These are phyloP conservation scores for Penicillium sp. DNA, from an alignment of 2,329 filamentous ascomycete species.

Conservation along the genomic window DNA sequence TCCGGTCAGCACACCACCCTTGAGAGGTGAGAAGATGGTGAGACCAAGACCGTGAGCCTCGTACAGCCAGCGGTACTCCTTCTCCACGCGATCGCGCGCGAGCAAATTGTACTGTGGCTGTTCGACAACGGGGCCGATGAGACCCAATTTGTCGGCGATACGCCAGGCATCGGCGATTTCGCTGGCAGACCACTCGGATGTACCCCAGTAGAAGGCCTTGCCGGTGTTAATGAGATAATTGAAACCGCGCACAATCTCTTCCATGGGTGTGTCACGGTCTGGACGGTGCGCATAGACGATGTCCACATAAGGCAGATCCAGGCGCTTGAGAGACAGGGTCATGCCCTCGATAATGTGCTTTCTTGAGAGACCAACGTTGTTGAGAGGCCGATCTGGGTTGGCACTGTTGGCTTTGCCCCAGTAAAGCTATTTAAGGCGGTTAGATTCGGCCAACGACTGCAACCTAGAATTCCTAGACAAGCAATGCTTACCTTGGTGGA, in stretches of 20 bases:
- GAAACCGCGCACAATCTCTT: conserved; percentile 71
- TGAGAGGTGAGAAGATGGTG: conserved; percentile 66
- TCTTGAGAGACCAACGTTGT: conserved; percentile 68
- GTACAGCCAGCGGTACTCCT: conserved; percentile 64
- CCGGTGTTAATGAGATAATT: conserved; percentile 70
- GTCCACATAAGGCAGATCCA: conserved; percentile 70
- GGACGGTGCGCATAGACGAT: conserved; percentile 71
- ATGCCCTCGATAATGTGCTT: conserved; percentile 73
- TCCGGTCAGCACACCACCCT: conserved; percentile 64
- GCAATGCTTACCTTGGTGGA: conserved; percentile 54
- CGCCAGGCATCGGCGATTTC: conserved; percentile 68
- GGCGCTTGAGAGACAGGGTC: conserved; percentile 61
- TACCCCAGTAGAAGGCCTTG: conserved; percentile 73
- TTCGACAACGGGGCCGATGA: conserved; percentile 68
- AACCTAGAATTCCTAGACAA: background rate
- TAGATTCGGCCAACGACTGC: background rate
- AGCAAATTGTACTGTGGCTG: conserved; percentile 71
- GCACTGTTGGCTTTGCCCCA: conserved; percentile 65
- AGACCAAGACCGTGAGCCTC: conserved; percentile 63
- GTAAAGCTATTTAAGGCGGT: conserved; percentile 54
- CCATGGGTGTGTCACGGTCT: conserved; percentile 69
- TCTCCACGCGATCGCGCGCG: conserved; percentile 64
- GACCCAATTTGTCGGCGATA: conserved; percentile 61
- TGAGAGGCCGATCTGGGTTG: conserved; percentile 63
- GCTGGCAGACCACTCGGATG: conserved; percentile 68